Base-by-base conservation (phyloP, 2,329 filamentous ascomycete species). In the Monosporascus sp. region DNA sequence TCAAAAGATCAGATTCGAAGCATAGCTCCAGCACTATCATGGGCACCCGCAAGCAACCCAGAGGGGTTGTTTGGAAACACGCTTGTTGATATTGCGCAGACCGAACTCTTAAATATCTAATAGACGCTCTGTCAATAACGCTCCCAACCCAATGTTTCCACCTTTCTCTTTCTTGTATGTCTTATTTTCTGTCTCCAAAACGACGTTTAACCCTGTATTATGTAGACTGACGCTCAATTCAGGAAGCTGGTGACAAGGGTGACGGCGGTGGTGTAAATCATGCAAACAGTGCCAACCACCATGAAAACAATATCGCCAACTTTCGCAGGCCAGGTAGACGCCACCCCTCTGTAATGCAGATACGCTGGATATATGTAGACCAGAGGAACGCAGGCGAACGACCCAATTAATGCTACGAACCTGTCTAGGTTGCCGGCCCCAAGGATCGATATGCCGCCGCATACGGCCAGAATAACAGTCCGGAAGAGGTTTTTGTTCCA, bases 331-430 rank as follows among this genome's bases (percentile, higher is more conserved):
- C 66, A 69, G n/a, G 76, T 79, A 48, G 77, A 73, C 7, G 87
- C 87, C 3, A 86, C 76, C 5, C 84, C 87, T 62, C 78, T 83
- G 70, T 83, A 87, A 67, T 91, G 88, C 63, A 91, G 65, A 57
- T 78, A 85, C 0, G 88, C 80, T 44, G 88, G 87, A 64, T 90
- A 91, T 54, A 91, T 87, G 69, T 90, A 91, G 11, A 91, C 87
- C 58, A 91, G 70, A 15, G 87, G 87, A 51, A 91, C 85, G 60
- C 87, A 91, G 2, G 87, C 87, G 63, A 88, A 84, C 38, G 81
- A 85, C 14, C 87, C 87, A 58, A 90, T 89, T 47, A 91, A 71
- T 0, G 87, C 84, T 14, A 91, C 87, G 59, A 90, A 90, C 57
- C 86, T 85, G 69, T 91, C 87, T 56, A 91, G 72, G 65, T 89